Percentiles rank a stretch among this genome's conserved stretches.
Conservation (phyloP, 345 rosid genomes). For the Syzygium grande region DNA sequence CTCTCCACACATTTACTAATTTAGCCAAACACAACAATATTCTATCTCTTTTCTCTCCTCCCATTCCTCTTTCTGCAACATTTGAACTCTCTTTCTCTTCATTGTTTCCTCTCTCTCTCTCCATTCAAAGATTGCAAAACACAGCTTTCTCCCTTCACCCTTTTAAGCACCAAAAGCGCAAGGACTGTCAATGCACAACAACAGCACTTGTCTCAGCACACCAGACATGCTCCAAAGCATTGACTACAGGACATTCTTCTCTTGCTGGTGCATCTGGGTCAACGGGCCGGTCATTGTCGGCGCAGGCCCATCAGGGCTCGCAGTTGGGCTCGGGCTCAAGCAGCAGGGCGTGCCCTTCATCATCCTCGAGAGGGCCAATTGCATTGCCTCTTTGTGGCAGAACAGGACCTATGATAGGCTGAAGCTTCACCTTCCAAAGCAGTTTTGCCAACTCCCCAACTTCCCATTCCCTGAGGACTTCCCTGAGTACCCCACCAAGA, state of each 20-base stretch:
- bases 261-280: constrained; percentile 64
- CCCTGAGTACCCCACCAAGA: constrained; percentile 74
- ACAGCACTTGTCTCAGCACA: constrained; percentile 17
- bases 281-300: constrained; percentile 89
- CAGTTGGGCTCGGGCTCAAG: constrained; percentile 59
- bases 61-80: neutral
- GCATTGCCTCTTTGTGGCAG: constrained; percentile 89
- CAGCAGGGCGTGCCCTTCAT: constrained; percentile 69
- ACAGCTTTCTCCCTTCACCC: neutral
- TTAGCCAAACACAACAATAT: neutral
- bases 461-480: constrained; percentile 56
- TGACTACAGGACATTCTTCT: constrained; percentile 15
- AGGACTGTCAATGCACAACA: constrained; percentile 9
- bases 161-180: neutral
- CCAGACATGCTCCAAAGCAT: constrained; percentile 36
- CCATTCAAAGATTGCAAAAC: neutral
- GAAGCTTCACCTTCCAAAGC: constrained; percentile 84
- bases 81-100: neutral
- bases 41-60: neutral
- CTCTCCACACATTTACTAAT: neutral
- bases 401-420: constrained; percentile 75
- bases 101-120: neutral
- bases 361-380: constrained; percentile 63
- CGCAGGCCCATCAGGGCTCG: constrained; percentile 82
- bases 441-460: constrained; percentile 61